Base-by-base conservation (phyloP, 2,329 filamentous ascomycete species). In the Apiospora kogelbergensis region DNA sequence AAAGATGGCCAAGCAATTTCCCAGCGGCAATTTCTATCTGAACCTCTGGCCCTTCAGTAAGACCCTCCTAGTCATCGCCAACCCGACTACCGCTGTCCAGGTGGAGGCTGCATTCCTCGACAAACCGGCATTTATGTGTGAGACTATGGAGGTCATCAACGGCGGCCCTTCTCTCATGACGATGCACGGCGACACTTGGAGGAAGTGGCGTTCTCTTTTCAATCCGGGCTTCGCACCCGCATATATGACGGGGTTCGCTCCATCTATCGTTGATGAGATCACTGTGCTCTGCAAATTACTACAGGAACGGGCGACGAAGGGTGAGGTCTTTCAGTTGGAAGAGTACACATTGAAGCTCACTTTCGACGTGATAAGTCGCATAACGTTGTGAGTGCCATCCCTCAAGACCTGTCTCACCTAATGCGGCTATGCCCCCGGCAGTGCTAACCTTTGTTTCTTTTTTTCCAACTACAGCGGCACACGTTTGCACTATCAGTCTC, bases 141-240 rank as follows among this genome's bases (percentile, higher is more conserved):
- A 24, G 3, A 72, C 67, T 1, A 33, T 69, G 80, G 85, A 75
- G 20, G 63, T 71, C 40, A 72, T 74, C 53, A 74, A 68, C 24
- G 72, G 72, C 9, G 84, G 84, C 13, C 84, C 85, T 68, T 84
- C 86, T 64, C 83, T 82, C 46, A 77, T 84, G 63, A 69, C 73
- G 2, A 72, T 74, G 84, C 85, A 74, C 75, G 84, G 65, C 44
- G 63, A 37, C 13, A 70, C 69, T 13, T 76, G 74, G 72, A 76
- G 76, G 69, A 68, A 71, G 67, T 75, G 72, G 73, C 73, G 74
- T 1, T 60, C 67, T 20, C 44, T 74, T 4, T 71, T 74, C 40
- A 74, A 72, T 24, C 72, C 72, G 4, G 74, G 73, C 15, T 76
- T 76, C 64, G 69, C 68, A 7, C 68, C 71, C 24, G 70, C 70